Evolutionary conservation across 371 early-diverging fungal species (phyloP).

Genomic region (Mortierella sp.): DNA sequence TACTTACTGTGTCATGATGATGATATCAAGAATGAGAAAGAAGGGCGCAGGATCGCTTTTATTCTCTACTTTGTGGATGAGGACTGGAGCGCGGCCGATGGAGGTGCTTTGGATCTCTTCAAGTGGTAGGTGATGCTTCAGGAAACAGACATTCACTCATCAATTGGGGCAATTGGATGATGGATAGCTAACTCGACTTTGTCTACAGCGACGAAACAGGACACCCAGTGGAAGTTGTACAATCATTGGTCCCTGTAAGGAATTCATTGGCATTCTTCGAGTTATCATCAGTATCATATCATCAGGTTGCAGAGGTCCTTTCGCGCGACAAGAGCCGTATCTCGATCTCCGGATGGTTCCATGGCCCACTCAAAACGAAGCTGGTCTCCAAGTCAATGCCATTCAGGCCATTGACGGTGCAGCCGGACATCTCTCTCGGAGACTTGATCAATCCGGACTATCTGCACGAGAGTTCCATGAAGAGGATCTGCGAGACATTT

Average conservation of each 20-base stretch:
- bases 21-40: conserved; percentile 67
- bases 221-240: conserved; percentile 57
- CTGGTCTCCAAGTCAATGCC: conserved; percentile 45
- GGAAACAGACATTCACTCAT: too few relatives aligned
- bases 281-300: conserved; percentile 67
- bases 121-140: conserved; percentile 29
- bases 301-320: conserved; percentile 72
- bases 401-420: conserved; percentile 6
- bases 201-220: conserved; percentile 43
- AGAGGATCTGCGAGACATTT: conserved; percentile 56
- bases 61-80: conserved; percentile 77
- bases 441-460: conserved; percentile 60
- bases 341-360: conserved; percentile 78
- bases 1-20: conserved; percentile 79
- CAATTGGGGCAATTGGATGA: too few relatives aligned
- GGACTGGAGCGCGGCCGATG: conserved; percentile 67
- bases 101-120: conserved; percentile 71
- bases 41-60: conserved; percentile 73
- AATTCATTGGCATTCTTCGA: conserved; percentile 73
- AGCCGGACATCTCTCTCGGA: conserved; percentile 14
- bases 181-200: too few relatives aligned
- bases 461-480: conserved; percentile 30
- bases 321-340: conserved; percentile 56
- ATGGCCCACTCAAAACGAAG: conserved; percentile 59
- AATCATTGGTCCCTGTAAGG: conserved; percentile 62